Evolutionary conservation across 495 filamentous ascomycete species (phyloP), one percentile per base, ranked within the genome.

Genomic region (Cairneyella variabilis): DNA sequence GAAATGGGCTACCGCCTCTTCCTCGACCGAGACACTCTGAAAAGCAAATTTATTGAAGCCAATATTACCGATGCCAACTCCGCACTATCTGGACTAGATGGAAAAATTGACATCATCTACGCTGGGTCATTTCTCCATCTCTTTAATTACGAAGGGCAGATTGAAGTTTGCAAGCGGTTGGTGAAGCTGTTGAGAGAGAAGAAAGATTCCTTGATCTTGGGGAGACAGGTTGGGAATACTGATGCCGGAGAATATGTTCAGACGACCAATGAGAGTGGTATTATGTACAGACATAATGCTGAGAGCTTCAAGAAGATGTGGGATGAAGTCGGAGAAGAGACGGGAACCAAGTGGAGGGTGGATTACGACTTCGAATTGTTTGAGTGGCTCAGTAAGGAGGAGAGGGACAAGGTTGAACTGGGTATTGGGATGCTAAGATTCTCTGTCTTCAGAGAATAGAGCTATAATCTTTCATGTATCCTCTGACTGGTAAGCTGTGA

Each of bases 61-160:
- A 72, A 83, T 54, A 67, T 86, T 5, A 74, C 86, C 39, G 75
- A 80, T 32, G 48, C 66, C 6, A 51, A 65, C 3, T 70, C 66
- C 12, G 11, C 53, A 45, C 20, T 75, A 7, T 62, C 62, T 7
- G 40, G 52, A 0, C 56, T 83, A 20, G 55, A 68, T 4, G 72
- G 72, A 11, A 64, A 71, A 36, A 57, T 86, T 1, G 76, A 84
- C 44, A 78, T 86, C 20, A 59, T 84, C 30, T 74, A 82, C 56
- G 69, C 75, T 0, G 66, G 66, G 1, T 73, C 73, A 0, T 80
- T 88, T 56, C 76, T 88, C 42, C 82, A 86, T 48, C 69, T 86
- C 9, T 88, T 84, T 50, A 57, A 53, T 14, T 79, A 67, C 58
- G 70, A 75, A 0, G 64, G 74, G 7, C 83, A 86, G 54, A 60